Percentiles rank a stretch among this genome's conserved stretches.
Conservation (phyloP, 352 stramenopile species). For the Phytopythium vexans region DNA sequence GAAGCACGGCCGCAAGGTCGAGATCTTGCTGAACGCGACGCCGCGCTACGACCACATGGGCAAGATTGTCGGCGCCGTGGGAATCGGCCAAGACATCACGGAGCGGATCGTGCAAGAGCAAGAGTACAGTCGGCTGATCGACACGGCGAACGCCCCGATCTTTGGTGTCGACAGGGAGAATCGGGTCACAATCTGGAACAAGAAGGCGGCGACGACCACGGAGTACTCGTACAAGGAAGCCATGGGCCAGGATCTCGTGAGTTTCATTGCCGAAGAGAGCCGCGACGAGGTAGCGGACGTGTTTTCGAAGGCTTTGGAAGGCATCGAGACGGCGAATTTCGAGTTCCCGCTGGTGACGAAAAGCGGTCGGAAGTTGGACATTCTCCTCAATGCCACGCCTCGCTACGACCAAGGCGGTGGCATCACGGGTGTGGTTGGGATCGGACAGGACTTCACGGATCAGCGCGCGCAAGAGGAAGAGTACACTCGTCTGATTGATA, state of each 20-base stretch:
- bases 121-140: constrained; percentile 77
- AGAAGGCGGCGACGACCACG: constrained; percentile 86
- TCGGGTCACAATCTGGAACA: constrained; percentile 91
- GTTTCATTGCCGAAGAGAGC: constrained; percentile 67
- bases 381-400: constrained; percentile 78
- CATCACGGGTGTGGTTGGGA: constrained; percentile 76
- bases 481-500: constrained; percentile 87
- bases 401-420: constrained; percentile 65
- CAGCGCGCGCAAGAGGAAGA: constrained; percentile 84
- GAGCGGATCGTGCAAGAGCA: constrained; percentile 77
- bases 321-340: constrained; percentile 76
- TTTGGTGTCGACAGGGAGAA: constrained; percentile 82
- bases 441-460: constrained; percentile 83
- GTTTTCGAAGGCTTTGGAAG: constrained; percentile 59
- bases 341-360: constrained; percentile 84
- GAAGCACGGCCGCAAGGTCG: constrained; percentile 66
- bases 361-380: constrained; percentile 60
- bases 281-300: constrained; percentile 62
- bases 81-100: constrained; percentile 83
- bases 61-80: constrained; percentile 67
- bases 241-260: constrained; percentile 72
- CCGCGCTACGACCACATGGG: constrained; percentile 62
- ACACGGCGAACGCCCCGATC: constrained; percentile 82
- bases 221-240: constrained; percentile 87
- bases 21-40: constrained; percentile 78